These are phyloP conservation scores for Geranomyces michiganensis DNA, from an alignment of 192 early-diverging fungal genomes.

Conservation along the genomic window DNA sequence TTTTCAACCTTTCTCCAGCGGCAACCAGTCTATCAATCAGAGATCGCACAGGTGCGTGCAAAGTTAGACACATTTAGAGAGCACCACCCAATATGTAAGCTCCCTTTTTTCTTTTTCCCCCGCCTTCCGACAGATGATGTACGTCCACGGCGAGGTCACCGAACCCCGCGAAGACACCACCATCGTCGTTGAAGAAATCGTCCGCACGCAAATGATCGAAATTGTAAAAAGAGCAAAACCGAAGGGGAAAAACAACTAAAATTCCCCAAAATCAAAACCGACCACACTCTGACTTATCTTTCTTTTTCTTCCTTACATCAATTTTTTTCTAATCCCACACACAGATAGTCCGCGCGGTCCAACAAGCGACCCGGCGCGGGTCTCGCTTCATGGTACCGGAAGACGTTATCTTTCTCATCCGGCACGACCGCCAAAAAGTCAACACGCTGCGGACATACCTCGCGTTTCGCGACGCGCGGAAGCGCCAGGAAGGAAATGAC, in stretches of 20 bases:
- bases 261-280: background rate
- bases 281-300: too few relatives aligned
- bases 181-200: conserved; percentile 93
- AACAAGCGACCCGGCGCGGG: conserved; percentile 76
- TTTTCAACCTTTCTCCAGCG: too few relatives aligned
- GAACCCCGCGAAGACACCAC: conserved; percentile 89
- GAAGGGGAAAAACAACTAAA: background rate
- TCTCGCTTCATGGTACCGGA: conserved; percentile 83
- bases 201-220: conserved; percentile 90
- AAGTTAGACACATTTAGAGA: background rate
- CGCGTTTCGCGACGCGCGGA: conserved; percentile 96
- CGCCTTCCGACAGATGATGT: conserved; percentile 84
- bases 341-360: conserved; percentile 84
- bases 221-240: conserved; percentile 56
- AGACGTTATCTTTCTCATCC: conserved; percentile 95
- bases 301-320: too few relatives aligned
- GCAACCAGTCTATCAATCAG: conserved; percentile 30
- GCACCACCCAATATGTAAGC: background rate
- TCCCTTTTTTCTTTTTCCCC: background rate
- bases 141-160: conserved; percentile 93
- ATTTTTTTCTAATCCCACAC: too few relatives aligned
- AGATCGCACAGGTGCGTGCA: conserved; percentile 30
- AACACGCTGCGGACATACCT: conserved; percentile 88
- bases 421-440: conserved; percentile 92
- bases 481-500: conserved; percentile 63